Evolutionary conservation across 768 basidiomycete genomes (phyloP).

Genomic region (Serendipita sp.): DNA sequence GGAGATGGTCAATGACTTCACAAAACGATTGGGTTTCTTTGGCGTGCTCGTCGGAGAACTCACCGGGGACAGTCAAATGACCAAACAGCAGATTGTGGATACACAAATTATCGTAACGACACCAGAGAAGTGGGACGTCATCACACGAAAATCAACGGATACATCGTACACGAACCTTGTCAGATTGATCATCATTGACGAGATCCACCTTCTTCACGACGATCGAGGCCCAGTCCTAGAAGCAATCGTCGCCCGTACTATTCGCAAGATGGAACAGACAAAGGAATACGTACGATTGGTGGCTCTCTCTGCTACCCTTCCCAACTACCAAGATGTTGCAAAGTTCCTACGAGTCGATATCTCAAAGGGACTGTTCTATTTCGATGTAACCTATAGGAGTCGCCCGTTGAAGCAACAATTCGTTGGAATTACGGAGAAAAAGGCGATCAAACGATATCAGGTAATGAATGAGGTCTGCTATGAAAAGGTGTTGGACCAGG

Average conservation of each 20-base stretch:
- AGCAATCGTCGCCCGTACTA: conserved; percentile 75
- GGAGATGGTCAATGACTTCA: conserved; percentile 96
- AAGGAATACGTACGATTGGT: conserved; percentile 85
- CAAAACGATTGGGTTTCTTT: conserved; percentile 47
- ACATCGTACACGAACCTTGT: conserved; percentile 95
- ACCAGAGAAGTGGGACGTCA: conserved; percentile 99
- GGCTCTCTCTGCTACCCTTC: conserved; percentile 92
- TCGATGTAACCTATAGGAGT: conserved; percentile 85
- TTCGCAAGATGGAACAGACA: conserved; percentile 89
- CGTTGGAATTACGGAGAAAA: conserved; percentile 96
- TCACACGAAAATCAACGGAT: conserved; percentile 94
- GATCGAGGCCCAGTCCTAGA: conserved; percentile 96
- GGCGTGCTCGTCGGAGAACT: conserved; percentile 86
- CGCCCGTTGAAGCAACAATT: conserved; percentile 94
- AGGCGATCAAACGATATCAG: conserved; percentile 96
- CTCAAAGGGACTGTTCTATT: conserved; percentile 88
- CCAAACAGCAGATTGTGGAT: conserved; percentile 90
- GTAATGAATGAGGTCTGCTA: conserved; percentile 99
- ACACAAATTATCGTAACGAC: conserved; percentile 98
- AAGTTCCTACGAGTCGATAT: conserved; percentile 91
- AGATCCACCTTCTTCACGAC: conserved; percentile 94
- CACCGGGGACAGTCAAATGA: conserved; percentile 96
- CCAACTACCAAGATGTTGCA: conserved; percentile 96
- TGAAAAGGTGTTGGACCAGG: conserved; percentile 92
- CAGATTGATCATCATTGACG: conserved; percentile 91